These are phyloP conservation scores for Barnettozyma wickerhamii DNA, from an alignment of 805 yeast species.

Conservation along the genomic window DNA sequence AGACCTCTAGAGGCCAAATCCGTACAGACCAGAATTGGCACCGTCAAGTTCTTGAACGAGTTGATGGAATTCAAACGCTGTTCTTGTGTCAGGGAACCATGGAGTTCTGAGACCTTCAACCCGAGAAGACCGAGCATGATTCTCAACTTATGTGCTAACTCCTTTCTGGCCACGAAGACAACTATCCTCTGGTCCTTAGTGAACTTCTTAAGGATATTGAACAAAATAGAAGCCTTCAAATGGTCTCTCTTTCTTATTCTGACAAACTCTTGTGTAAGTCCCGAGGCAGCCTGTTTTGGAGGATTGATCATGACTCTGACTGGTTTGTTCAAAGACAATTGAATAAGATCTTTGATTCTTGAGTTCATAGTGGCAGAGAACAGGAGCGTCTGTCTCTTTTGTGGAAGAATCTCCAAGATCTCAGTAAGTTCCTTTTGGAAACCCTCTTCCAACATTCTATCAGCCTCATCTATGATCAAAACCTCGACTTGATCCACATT, in stretches of 20 bases:
- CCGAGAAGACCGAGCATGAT: constrained; percentile 72
- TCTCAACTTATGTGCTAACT: constrained; percentile 82
- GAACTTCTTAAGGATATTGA: constrained; percentile 61
- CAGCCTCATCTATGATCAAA: constrained; percentile 95
- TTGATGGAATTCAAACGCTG: constrained; percentile 86
- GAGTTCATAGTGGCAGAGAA: constrained; percentile 99
- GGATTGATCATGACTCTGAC: constrained; percentile 95
- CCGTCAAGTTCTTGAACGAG: constrained; percentile 74
- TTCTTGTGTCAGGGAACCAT: constrained; percentile 84
- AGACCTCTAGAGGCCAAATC: constrained; percentile 99
- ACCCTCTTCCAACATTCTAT: constrained; percentile 98
- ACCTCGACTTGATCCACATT: constrained; percentile 89
- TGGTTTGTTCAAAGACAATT: constrained; percentile 83
- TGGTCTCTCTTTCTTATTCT: constrained; percentile 88
- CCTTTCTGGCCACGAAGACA: constrained; percentile 89
- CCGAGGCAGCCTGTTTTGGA: constrained; percentile 91
- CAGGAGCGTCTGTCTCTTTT: constrained; percentile 86
- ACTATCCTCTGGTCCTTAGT: constrained; percentile 69
- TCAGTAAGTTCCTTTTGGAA: constrained; percentile 94
- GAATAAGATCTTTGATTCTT: constrained; percentile 80
- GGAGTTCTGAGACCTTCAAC: constrained; percentile 72
- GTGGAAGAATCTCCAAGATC: constrained; percentile 80
- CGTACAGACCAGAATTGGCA: constrained; percentile 89
- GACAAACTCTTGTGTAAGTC: constrained; percentile 88
- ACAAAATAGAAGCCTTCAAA: constrained; percentile 78